Conservation (phyloP, 768 basidiomycete species). For the Boletus patriciae region DNA sequence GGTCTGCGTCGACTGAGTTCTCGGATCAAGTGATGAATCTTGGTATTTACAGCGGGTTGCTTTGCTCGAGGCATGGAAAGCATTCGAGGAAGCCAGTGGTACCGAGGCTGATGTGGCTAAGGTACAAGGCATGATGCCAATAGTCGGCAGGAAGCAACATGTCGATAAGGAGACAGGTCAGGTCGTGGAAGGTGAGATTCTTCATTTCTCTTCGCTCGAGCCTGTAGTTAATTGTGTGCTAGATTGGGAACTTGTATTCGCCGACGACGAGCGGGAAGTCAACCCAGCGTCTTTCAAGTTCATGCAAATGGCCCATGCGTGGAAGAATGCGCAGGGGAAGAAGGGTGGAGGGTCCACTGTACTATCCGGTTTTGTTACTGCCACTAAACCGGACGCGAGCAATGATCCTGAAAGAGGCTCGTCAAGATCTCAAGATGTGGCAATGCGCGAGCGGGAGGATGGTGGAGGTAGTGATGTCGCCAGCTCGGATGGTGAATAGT, state of each 20-base stretch:
- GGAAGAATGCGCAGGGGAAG: slow-evolving; percentile 62
- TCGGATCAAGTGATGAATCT: neutral
- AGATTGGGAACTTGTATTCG: slow-evolving; percentile 96
- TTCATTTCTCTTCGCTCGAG: neutral
- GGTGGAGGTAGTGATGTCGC: slow-evolving; percentile 51
- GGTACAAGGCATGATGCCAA: slow-evolving; percentile 92
- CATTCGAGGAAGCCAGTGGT: slow-evolving; percentile 84
- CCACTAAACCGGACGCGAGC: slow-evolving; percentile 24
- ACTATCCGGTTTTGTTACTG: slow-evolving; percentile 51
- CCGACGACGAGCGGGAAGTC: slow-evolving; percentile 92
- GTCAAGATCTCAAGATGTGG: slow-evolving; percentile 23
- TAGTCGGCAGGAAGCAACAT: slow-evolving; percentile 79
- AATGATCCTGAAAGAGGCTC: slow-evolving; percentile 4
- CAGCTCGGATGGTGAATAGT: slow-evolving; percentile 50
- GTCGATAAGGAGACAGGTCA: slow-evolving; percentile 85
- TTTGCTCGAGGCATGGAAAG: slow-evolving; percentile 92
- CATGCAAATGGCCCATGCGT: slow-evolving; percentile 91
- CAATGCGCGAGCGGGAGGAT: slow-evolving; percentile 25
- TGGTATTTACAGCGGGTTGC: slow-evolving; percentile 69
- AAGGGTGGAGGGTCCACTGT: slow-evolving; percentile 36
- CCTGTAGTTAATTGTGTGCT: slow-evolving; percentile 2
- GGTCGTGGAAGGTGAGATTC: slow-evolving; percentile 73
- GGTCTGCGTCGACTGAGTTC: slow-evolving; percentile 18
- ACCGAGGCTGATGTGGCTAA: slow-evolving; percentile 69
- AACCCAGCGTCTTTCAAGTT: slow-evolving; percentile 96